These are phyloP conservation scores for Brassica incana DNA, from an alignment of 345 rosid species.

Conservation along the genomic window DNA sequence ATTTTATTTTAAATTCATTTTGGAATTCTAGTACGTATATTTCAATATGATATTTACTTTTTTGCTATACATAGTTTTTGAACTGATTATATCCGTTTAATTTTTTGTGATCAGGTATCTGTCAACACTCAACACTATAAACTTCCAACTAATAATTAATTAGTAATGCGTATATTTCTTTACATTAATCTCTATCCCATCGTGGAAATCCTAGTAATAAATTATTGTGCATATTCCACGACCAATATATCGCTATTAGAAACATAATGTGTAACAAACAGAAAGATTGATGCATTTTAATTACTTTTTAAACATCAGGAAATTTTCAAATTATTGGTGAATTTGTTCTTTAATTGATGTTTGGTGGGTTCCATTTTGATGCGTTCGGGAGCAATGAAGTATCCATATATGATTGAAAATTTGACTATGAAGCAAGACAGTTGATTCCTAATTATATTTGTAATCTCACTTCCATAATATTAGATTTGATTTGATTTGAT, in stretches of 20 bases:
- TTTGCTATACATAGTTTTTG: not conserved
- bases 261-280: not conserved
- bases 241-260: not conserved
- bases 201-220: not conserved
- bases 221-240: not conserved
- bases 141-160: not conserved
- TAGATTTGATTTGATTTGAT: not conserved
- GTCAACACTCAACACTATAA: not conserved
- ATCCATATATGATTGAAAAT: slow-evolving; percentile 30
- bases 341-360: slow-evolving; percentile 31
- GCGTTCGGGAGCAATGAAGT: slow-evolving; percentile 20
- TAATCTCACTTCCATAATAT: slow-evolving; percentile 11
- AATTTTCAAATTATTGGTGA: slow-evolving; percentile 19
- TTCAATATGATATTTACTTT: not conserved
- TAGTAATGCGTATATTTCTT: not conserved
- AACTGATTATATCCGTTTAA: not conserved
- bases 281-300: not conserved
- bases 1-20: not conserved
- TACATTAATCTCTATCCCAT: not conserved
- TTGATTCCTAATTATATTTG: slow-evolving; percentile 24
- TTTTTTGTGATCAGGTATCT: too few relatives aligned
- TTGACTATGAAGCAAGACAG: slow-evolving; percentile 31
- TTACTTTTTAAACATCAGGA: not conserved
- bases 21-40: not conserved
- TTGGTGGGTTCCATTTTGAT: slow-evolving; percentile 39